These are phyloP conservation scores for Chaetomium globosum DNA, from an alignment of 2,329 filamentous ascomycete genomes.

Conservation along the genomic window DNA sequence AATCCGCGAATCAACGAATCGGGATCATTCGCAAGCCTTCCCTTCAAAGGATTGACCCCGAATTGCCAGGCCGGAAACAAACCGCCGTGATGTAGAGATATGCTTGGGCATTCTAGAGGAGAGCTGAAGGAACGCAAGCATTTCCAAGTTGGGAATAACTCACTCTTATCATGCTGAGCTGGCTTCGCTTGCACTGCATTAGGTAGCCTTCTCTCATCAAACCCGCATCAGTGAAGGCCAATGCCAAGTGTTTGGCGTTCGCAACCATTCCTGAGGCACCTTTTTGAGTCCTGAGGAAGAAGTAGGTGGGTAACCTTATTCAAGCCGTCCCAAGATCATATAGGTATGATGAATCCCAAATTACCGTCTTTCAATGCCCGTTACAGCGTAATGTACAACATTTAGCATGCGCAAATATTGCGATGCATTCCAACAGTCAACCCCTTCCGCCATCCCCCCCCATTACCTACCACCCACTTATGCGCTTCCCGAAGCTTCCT, in stretches of 20 bases:
- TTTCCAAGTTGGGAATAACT: not conserved
- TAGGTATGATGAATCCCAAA: not conserved
- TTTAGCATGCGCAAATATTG: not conserved
- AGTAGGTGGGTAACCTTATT: not conserved
- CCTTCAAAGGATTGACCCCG: conserved; percentile 13
- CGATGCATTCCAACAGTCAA: not conserved
- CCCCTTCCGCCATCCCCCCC: no score
- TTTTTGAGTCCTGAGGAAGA: not conserved
- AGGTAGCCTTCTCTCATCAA: not conserved
- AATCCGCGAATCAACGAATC: not conserved
- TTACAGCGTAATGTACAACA: conserved; percentile 16
- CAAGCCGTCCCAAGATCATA: not conserved
- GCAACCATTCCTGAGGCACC: not conserved
- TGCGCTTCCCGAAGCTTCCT: conserved; percentile 23
- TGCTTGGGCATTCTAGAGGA: not conserved
- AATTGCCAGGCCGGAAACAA: not conserved
- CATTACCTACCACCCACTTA: not conserved
- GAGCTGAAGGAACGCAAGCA: not conserved
- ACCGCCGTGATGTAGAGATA: not conserved
- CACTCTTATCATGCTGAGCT: not conserved
- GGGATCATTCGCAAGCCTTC: conserved; percentile 19
- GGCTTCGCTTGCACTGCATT: not conserved
- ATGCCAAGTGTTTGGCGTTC: not conserved
- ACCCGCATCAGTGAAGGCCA: not conserved
- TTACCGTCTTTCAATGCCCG: not conserved